Percentiles rank a stretch among this genome's conserved stretches.
Evolutionary conservation across 345 rosid species (phyloP).

Genomic region (Laguncularia racemosa): DNA sequence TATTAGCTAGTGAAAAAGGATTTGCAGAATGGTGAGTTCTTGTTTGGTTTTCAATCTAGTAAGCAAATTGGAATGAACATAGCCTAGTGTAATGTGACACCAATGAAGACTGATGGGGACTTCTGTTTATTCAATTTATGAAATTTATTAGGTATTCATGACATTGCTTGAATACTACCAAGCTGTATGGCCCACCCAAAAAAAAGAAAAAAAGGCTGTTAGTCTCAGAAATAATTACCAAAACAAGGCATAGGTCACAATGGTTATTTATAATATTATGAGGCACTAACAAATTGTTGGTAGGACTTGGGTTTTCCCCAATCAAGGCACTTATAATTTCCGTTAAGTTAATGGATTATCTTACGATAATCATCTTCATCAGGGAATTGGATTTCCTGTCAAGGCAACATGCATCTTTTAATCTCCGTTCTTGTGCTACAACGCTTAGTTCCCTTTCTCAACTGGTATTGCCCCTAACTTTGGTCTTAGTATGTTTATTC

Average conservation of each 20-base stretch:
- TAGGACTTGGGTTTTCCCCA: no score
- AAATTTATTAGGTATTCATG: no score
- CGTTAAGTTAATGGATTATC: no score
- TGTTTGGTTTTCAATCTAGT: background rate
- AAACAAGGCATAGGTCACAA: no score
- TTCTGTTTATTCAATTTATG: no score
- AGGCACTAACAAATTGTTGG: no score
- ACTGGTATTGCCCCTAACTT: slow-evolving; percentile 42
- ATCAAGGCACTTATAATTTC: no score
- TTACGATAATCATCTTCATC: slow-evolving; percentile 8
- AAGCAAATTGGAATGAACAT: background rate
- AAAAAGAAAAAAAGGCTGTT: no score
- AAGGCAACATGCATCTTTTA: slow-evolving; percentile 74
- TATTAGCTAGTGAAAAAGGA: slow-evolving; percentile 73
- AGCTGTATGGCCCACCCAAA: no score
- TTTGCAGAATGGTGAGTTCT: slow-evolving; percentile 74
- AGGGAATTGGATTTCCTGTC: slow-evolving; percentile 93
- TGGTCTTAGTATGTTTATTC: background rate
- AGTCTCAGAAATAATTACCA: no score
- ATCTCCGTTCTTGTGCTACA: slow-evolving; percentile 82
- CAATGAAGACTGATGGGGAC: background rate
- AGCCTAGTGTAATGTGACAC: background rate
- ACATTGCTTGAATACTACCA: no score
- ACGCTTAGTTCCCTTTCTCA: slow-evolving; percentile 87
- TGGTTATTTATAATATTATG: no score